A percentile compares a stretch with the other conserved stretches of the same genome.
Evolutionary conservation across 495 filamentous ascomycete genomes (phyloP).

Genomic region (Terfezia boudieri): DNA sequence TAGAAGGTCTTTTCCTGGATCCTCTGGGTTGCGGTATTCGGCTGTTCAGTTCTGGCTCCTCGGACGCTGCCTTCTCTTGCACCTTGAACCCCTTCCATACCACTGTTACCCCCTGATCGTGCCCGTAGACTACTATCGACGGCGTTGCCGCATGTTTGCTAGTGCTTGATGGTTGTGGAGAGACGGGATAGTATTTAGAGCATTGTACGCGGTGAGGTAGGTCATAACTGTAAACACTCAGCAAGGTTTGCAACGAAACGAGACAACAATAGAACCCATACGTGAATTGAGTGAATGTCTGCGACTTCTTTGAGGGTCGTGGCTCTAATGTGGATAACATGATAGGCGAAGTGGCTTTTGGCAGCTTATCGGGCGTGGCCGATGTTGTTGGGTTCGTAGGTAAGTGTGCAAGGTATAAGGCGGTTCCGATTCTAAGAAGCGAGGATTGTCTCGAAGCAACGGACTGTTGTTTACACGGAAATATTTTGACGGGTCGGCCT

Average conservation of each 20-base stretch:
- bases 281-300: constrained; percentile 28
- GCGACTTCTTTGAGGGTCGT: constrained; percentile 22
- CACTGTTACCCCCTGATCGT: constrained; percentile 35
- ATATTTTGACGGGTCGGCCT: too few species aligned
- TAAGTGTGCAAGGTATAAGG: too few species aligned
- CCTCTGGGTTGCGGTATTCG: neutral
- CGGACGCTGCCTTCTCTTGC: constrained; percentile 20
- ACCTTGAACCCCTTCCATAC: constrained; percentile 37
- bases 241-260: constrained; percentile 2
- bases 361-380: too few species aligned
- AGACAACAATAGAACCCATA: constrained; percentile 24
- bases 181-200: constrained; percentile 34
- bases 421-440: too few species aligned
- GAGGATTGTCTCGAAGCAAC: too few species aligned
- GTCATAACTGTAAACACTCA: constrained; percentile 29
- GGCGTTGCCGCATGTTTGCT: constrained; percentile 31
- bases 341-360: too few species aligned
- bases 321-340: constrained; percentile 14
- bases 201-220: constrained; percentile 36
- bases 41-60: neutral
- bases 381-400: too few species aligned
- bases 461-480: too few species aligned
- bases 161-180: constrained; percentile 17
- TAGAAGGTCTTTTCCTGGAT: neutral
- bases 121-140: constrained; percentile 38